Percentiles rank a stretch among this genome's conserved stretches.
Conservation (phyloP, 2,329 filamentous ascomycete species). For the Ramularia endophylla region DNA sequence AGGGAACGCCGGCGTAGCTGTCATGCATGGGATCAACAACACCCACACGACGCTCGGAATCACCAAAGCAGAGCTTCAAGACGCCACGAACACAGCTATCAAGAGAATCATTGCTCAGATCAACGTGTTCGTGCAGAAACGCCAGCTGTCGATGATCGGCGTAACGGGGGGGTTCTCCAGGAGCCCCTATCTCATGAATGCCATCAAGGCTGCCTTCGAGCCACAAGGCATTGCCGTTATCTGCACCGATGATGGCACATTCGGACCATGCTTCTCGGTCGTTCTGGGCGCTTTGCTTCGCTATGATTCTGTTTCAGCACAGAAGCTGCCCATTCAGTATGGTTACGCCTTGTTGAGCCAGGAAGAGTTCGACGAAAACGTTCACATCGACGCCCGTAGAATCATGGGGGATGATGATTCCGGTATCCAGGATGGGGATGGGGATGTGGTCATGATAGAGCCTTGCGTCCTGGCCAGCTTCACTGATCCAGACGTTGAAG, state of each 20-base stretch:
- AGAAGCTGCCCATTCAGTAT: conserved; percentile 4
- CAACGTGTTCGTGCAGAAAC: conserved; percentile 3
- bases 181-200: conserved; percentile 7
- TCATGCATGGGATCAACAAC: not conserved
- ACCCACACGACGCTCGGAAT: not conserved
- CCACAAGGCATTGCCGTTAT: conserved; percentile 3
- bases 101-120: conserved; percentile 1
- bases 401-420: no score
- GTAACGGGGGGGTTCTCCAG: conserved; percentile 11
- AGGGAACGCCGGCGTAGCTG: not conserved
- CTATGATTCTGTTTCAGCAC: conserved; percentile 7
- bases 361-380: conserved; percentile 3
- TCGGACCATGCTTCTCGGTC: conserved; percentile 4
- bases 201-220: conserved; percentile 3
- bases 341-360: conserved; percentile 10
- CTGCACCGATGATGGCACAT: conserved; percentile 4
- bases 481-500: not conserved
- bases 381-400: conserved; percentile 8
- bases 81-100: conserved; percentile 8
- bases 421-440: not conserved
- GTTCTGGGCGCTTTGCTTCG: conserved; percentile 7
- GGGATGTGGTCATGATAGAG: not conserved
- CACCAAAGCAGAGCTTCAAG: not conserved
- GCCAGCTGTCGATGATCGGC: no score
- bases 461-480: conserved; percentile 2